Evolutionary conservation across 2,329 filamentous ascomycete species (phyloP).

Genomic region (Periconia digitata): DNA sequence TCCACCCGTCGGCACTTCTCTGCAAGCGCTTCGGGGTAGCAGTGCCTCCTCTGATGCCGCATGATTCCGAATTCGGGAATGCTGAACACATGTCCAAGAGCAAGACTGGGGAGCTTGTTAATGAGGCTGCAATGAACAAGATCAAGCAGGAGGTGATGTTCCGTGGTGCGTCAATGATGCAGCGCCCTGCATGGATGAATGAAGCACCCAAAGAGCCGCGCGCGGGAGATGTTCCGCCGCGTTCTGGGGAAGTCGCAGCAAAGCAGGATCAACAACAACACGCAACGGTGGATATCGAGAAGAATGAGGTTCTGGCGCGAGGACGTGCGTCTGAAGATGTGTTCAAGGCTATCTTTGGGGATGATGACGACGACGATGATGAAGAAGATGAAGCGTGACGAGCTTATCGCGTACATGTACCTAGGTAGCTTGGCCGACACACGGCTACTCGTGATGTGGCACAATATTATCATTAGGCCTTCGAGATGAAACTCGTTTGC

Average conservation of each 20-base stretch:
- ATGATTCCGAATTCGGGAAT: conserved; percentile 49
- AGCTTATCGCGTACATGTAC: too few species aligned
- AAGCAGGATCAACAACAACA: conserved; percentile 6
- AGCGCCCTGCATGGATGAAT: conserved; percentile 34
- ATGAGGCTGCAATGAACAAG: conserved; percentile 54
- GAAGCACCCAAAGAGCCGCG: conserved; percentile 4
- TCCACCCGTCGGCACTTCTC: conserved; percentile 79
- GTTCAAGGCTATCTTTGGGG: conserved; percentile 91
- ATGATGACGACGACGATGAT: conserved; percentile 73
- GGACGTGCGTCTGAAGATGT: conserved; percentile 76
- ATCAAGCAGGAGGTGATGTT: conserved; percentile 35
- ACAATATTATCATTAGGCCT: too few species aligned
- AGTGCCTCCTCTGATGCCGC: conserved; percentile 67
- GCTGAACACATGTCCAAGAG: conserved; percentile 32
- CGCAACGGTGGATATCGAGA: conserved; percentile 65
- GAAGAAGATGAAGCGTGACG: conserved; percentile 7
- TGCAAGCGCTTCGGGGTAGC: conserved; percentile 94
- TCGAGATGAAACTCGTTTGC: too few species aligned
- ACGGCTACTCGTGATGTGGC: too few species aligned
- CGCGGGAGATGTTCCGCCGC: neutral
- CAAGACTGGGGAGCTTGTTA: conserved; percentile 51
- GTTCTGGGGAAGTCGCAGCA: conserved; percentile 1
- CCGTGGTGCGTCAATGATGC: conserved; percentile 24
- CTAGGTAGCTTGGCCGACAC: too few species aligned
- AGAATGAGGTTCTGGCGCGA: conserved; percentile 76